These are phyloP conservation scores for Phyllosticta citriasiana DNA, from an alignment of 2,329 filamentous ascomycete genomes.

Conservation along the genomic window DNA sequence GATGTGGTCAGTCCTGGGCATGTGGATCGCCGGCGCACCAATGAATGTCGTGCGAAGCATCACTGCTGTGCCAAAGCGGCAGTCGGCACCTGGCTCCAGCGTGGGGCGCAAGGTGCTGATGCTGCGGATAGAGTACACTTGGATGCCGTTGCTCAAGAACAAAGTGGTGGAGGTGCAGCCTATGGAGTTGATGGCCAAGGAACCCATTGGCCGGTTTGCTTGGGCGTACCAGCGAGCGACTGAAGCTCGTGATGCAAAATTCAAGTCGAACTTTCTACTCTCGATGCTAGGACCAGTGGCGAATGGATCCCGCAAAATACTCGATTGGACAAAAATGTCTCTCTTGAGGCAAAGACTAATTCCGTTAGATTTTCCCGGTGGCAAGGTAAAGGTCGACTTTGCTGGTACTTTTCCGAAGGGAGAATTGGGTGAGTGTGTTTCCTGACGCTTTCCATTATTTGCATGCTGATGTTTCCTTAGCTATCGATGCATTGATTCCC, in stretches of 20 bases:
- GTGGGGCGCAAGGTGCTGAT: not conserved
- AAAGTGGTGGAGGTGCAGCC: not conserved
- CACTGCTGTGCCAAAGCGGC: conserved; percentile 1
- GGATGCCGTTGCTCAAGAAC: not conserved
- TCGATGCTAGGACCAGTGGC: not conserved
- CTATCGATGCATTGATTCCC: not conserved
- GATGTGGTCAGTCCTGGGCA: conserved; percentile 5
- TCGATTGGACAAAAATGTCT: not conserved
- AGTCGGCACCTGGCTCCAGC: not conserved
- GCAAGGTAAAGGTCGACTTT: not conserved
- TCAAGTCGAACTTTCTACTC: not conserved
- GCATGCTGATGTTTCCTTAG: not conserved
- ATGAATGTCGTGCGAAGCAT: conserved; percentile 2
- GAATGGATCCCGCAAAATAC: not conserved
- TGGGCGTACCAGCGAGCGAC: not conserved
- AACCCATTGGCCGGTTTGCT: not conserved
- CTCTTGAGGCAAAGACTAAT: not conserved
- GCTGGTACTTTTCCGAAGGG: not conserved
- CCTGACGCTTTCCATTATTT: not conserved
- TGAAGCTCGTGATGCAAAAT: not conserved
- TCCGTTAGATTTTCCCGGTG: not conserved
- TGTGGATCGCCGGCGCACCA: conserved; percentile 1
- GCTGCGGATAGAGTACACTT: conserved; percentile 3
- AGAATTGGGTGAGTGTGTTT: not conserved
- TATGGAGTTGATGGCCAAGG: not conserved